A percentile compares a stretch with the other conserved stretches of the same genome.
phyloP scores from a whole-genome alignment of 768 basidiomycete genomes.

The Phylloporus arenicola region DNA sequence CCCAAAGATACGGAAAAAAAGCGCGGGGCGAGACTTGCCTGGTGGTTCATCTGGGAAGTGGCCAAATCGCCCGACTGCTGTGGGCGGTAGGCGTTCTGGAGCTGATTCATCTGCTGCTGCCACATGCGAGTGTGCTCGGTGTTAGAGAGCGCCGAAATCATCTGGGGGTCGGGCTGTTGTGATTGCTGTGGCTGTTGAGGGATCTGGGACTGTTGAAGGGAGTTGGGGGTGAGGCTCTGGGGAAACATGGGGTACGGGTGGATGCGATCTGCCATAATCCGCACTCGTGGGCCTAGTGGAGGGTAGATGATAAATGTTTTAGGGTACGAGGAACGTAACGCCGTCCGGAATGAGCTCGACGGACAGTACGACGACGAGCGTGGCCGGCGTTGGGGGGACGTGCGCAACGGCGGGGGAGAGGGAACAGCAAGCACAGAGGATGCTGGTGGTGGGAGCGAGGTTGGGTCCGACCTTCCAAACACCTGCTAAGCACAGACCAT shows the following conservation, averaged over 20 bases:
- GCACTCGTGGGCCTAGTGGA: constrained; percentile 22
- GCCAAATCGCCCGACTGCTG: constrained; percentile 40
- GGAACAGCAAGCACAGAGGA: constrained; percentile 31
- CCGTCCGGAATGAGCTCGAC: constrained; percentile 19
- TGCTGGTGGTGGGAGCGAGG: constrained; percentile 57
- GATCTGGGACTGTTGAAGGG: constrained; percentile 39
- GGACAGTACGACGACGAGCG: constrained; percentile 20
- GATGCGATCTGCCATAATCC: constrained; percentile 60
- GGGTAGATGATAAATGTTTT: constrained; percentile 29
- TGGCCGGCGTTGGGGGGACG: constrained; percentile 29
- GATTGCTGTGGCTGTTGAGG: constrained; percentile 43
- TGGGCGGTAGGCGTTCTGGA: constrained; percentile 39
- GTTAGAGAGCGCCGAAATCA: constrained; percentile 39
- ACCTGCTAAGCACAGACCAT: constrained; percentile 36
- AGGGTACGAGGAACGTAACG: constrained; percentile 24
- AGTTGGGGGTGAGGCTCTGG: constrained; percentile 40
- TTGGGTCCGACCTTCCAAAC: constrained; percentile 42
- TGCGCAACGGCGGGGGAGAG: constrained; percentile 46
- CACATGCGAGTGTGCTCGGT: constrained; percentile 51
- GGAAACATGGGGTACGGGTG: constrained; percentile 52
- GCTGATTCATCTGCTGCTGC: constrained; percentile 53
- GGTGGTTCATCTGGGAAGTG: constrained; percentile 36
- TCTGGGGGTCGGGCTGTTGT: constrained; percentile 36
- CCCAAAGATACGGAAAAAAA: constrained; percentile 13
- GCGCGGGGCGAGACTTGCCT: constrained; percentile 37